phyloP scores from a whole-genome alignment of 2,329 filamentous ascomycete species.

The Pestalotiopsis sp. region DNA sequence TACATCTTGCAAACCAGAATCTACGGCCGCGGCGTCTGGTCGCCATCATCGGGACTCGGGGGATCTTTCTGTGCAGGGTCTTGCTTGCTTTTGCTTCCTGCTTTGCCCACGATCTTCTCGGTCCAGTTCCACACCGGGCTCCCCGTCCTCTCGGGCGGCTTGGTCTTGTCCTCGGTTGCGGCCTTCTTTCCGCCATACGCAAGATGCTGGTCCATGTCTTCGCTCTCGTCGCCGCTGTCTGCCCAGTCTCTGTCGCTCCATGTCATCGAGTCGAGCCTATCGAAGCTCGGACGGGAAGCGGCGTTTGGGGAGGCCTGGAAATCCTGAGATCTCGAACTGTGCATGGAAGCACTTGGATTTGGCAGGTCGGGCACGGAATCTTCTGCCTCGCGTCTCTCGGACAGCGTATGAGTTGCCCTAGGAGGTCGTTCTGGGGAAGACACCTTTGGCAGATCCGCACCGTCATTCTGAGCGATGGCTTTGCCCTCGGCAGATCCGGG shows the following conservation, averaged over 20 bases:
- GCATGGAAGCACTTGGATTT: constrained; percentile 17
- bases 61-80: constrained; percentile 13
- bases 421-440: neutral
- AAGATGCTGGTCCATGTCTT: constrained; percentile 32
- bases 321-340: constrained; percentile 8
- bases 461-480: neutral
- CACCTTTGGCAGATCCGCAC: neutral
- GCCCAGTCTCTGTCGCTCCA: constrained; percentile 70
- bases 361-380: constrained; percentile 51
- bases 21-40: neutral
- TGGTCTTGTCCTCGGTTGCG: constrained; percentile 16
- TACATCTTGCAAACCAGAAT: neutral
- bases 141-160: constrained; percentile 16
- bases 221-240: constrained; percentile 52
- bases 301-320: constrained; percentile 14
- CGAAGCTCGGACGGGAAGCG: constrained; percentile 27
- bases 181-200: constrained; percentile 18
- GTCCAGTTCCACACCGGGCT: constrained; percentile 43
- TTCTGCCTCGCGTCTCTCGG: constrained; percentile 38
- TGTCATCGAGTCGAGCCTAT: constrained; percentile 53
- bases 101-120: constrained; percentile 42
- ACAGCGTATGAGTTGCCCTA: neutral
- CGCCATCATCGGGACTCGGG: constrained; percentile 11
- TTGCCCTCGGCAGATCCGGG: neutral
- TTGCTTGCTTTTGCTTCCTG: constrained; percentile 24